Conservation (phyloP, 73 alveolate genomes). For the Uronychia binucleata region DNA sequence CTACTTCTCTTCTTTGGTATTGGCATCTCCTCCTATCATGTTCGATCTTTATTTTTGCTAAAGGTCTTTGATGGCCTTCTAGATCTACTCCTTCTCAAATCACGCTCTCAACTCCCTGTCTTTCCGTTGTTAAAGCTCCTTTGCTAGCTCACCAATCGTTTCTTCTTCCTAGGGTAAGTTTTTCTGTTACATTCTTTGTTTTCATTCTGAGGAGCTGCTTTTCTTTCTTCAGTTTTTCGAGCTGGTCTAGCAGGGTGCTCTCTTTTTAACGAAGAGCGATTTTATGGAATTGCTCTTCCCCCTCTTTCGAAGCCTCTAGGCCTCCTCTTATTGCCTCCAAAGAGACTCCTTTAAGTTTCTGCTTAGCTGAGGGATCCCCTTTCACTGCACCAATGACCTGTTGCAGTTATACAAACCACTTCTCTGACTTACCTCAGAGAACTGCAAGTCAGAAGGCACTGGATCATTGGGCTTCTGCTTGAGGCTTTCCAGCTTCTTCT, state of each 20-base stretch:
- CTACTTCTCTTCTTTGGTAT: conserved; percentile 6
- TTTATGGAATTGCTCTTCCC: conserved; percentile 35
- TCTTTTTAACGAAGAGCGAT: conserved; percentile 51
- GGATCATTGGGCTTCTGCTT: conserved; percentile 26
- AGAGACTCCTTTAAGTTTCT: conserved; percentile 12
- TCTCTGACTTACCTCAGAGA: conserved; percentile 14
- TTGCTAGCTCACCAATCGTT: conserved; percentile 14
- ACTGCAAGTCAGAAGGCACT: conserved; percentile 10
- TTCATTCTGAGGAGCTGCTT: conserved; percentile 23
- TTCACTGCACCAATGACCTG: conserved; percentile 37
- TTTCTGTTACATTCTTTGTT: conserved; percentile 9
- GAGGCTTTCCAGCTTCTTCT: conserved; percentile 24
- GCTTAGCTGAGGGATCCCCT: conserved; percentile 30
- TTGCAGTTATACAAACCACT: background rate
- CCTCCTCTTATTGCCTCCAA: conserved; percentile 41
- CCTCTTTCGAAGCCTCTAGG: conserved; percentile 15
- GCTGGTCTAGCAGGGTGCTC: conserved; percentile 23
- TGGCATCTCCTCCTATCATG: background rate
- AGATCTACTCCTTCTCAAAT: conserved; percentile 44
- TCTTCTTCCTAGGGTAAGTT: conserved; percentile 4
- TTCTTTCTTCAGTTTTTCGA: conserved; percentile 29
- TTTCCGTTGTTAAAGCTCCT: conserved; percentile 16
- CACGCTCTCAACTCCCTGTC: conserved; percentile 23
- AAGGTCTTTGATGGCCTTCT: conserved; percentile 40
- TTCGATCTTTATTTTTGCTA: conserved; percentile 4